Evolutionary conservation across 768 basidiomycete species (phyloP), one percentile per base, ranked within the genome.

Genomic region (Boletus rufocinnamomeus): DNA sequence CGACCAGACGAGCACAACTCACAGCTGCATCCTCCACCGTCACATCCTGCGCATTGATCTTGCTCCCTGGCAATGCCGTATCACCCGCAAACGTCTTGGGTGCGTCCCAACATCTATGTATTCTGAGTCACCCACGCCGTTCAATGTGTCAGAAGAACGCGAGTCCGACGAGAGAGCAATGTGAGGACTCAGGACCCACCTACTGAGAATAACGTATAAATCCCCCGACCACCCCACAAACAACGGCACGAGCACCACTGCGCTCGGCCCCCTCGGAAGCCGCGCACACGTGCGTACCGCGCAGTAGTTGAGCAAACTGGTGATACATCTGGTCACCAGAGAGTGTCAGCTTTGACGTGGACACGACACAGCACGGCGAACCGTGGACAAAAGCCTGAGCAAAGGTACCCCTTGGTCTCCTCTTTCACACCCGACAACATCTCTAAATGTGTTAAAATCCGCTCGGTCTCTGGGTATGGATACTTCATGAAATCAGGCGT

Each of bases 1-100:
- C n/a, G n/a, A n/a, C n/a, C n/a, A n/a, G 10, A 21, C 25, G n/a
- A 25, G 10, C 37, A 55, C 48, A 32, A 49, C 59, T 49, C 69
- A 93, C 92, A n/a, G 93, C 93, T 2, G 93, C 88, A 59, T 89
- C 88, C 67, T 95, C 94, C 3, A 86, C 75, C 40, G 82, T 84
- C 61, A 65, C 69, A 69, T 95, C 93, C 40, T 75, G 78, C 2
- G 77, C 75, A 19, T 96, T 94, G 10, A 87, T 80, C 68, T 87
- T 92, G 0, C 94, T 93, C 6, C 94, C 93, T 0, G 93, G 94
- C 6, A 96, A 74, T 1, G 91, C 89, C 0, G 94, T 96, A 69
- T 95, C 94, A 0, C 91, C 91, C 0, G 93, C 89, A 65, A 90
- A 96, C 10, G 86, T 80, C 37, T 85, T 78, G 63, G 95, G 75